Evolutionary conservation across 2,329 filamentous ascomycete genomes (phyloP), one percentile per base, ranked within the genome.

Genomic region (Colletotrichum lupini): DNA sequence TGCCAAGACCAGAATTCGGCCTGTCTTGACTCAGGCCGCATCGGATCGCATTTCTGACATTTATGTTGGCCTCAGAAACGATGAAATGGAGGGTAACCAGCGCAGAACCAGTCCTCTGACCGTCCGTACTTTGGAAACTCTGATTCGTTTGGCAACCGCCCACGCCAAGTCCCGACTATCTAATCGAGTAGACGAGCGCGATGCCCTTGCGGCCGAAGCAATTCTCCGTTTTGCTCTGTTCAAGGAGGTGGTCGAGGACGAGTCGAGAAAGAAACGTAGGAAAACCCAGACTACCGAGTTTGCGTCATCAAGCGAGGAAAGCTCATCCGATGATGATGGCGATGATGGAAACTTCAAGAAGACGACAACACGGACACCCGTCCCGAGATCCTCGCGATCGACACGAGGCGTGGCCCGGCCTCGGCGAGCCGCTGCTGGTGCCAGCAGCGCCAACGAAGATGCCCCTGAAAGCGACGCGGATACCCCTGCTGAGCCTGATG

Each of bases 111-210:
- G 94, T 55, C 97, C 97, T 5, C 94, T 99, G 87, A 99, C 97
- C 11, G 96, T 98, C 7, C 94, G 97, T 92, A 98, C 96, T 2
- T 88, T 99, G 19, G 97, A 99, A 83, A 99, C 97, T 0, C 89
- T 99, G n/a, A 98, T 99, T 81, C 97, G 97, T 91, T 88, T 99
- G 22, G 94, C 97, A 5, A 98, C 96, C 0, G 97, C 97, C 1
- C 97, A 99, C 78, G 97, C 97, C 74, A 99, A 98, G 84, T 91
- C 95, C 7, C 91, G 97, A 35, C 87, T 99, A 7, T 98, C 95
- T 1, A 95, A 91, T 79, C 88, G 94, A 53, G 95, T 99, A 3
- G 95, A 98, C 76, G 93, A 97, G 81, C 92, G 92, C 68, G 97
- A 99, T 81, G 95, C 96, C 1, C 85, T 94, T 66, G 92, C 95